These are phyloP conservation scores for Auxenochlorella pyrenoidosa DNA, from an alignment of 139 green algal genomes.

Conservation along the genomic window DNA sequence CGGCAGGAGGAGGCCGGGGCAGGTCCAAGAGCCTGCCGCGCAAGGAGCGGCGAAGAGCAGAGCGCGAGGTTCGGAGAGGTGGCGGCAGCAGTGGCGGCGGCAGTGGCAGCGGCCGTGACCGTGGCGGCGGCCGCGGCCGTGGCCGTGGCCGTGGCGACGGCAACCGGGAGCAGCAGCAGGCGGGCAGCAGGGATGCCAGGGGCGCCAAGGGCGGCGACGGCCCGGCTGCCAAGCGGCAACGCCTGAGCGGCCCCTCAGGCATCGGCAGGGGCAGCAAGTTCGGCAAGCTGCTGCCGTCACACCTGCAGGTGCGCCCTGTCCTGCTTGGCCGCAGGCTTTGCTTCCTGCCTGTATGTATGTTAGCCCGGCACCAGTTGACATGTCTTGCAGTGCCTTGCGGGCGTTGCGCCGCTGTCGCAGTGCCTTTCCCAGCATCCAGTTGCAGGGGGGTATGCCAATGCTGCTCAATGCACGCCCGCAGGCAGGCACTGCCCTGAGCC, in stretches of 20 bases:
- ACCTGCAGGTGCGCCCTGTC: neutral
- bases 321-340: too few species aligned
- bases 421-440: too few species aligned
- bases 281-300: constrained; percentile 26
- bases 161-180: neutral
- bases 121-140: neutral
- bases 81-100: neutral
- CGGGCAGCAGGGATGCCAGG: neutral
- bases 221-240: constrained; percentile 4
- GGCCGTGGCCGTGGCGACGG: neutral
- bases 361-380: neutral
- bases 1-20: neutral
- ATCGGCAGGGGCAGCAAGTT: constrained; percentile 29
- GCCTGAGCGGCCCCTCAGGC: neutral
- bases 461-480: neutral
- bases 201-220: neutral
- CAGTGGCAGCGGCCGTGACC: neutral
- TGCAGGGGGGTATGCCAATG: too few species aligned
- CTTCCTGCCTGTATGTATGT: neutral
- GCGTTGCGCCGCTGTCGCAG: neutral
- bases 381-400: too few species aligned
- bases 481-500: too few species aligned
- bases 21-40: neutral
- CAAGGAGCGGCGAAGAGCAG: constrained; percentile 36
- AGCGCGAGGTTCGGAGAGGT: constrained; percentile 15